phyloP scores from a whole-genome alignment of 129 eudicot species.

The Pulicaria dysenterica region DNA sequence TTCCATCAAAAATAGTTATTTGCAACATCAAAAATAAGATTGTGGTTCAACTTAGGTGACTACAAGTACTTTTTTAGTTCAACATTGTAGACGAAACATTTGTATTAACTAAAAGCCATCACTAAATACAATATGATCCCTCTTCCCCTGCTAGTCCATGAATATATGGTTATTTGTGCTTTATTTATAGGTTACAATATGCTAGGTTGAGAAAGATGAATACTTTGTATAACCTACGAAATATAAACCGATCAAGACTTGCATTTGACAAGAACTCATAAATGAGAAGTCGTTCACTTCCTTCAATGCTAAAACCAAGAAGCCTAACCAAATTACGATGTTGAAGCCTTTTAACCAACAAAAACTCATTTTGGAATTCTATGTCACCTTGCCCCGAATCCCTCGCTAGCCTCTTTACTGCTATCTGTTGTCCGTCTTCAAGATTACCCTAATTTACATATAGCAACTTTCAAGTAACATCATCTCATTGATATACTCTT shows the following conservation, averaged over 20 bases:
- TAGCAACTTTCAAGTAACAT: background rate
- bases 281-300: background rate
- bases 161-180: background rate
- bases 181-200: background rate
- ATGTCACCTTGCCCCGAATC: slow-evolving; percentile 1
- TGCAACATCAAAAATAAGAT: no score
- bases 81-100: no score
- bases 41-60: no score
- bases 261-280: slow-evolving; percentile 7
- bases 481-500: background rate
- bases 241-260: slow-evolving; percentile 4
- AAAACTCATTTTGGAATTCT: background rate
- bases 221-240: no score
- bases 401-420: background rate
- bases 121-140: no score
- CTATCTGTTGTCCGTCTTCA: background rate
- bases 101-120: no score
- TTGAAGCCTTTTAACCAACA: background rate
- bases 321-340: slow-evolving; percentile 12
- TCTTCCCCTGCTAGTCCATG: no score
- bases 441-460: background rate
- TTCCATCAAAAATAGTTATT: no score
- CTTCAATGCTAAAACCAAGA: background rate
- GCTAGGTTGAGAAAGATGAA: background rate
- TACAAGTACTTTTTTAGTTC: no score